Base-by-base conservation (phyloP, 1,284 basidiomycete species). In the Abortiporus biennis region DNA sequence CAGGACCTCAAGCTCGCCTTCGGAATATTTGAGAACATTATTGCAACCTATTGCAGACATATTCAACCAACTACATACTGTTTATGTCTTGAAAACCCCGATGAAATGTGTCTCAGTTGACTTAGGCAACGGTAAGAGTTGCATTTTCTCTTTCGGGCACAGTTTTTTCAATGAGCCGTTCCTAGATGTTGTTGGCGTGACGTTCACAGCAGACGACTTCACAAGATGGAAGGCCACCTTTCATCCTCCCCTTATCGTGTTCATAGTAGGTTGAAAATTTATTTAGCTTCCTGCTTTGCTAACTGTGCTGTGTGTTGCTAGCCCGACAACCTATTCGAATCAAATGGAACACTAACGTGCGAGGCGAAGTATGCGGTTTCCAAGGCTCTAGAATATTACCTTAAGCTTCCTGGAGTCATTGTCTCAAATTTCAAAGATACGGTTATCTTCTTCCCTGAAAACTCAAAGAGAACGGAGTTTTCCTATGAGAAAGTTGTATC, bases 351-450 rank as follows among this genome's bases (percentile, higher is more conserved):
- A n/a, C n/a, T n/a, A n/a, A n/a, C n/a, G n/a, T n/a, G n/a, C n/a
- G n/a, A n/a, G 19, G 23, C 27, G 16, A 15, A 27, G 23, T 40
- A 13, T 8, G 22, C 27, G 15, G 9, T 40, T 12, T 40, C n/a
- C 19, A 9, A 16, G 13, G 27, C 38, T 16, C 13, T 40, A 8
- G 25, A 40, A 13, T 19, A 30, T 12, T 13, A 25, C 27, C 30
- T 15, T n/a, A 37, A 13, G 23, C 27, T 29, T 29, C 9, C 27
- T 29, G 8, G 27, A n/a, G 22, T 42, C 31, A 35, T 42, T 21
- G 40, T 42, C n/a, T 36, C 40, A 20, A 31, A 42, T 17, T 35
- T 42, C 20, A 42, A 33, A 21, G 31, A 42, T 23, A 36, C 29
- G n/a, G 29, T 17, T 15, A 20, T 42, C 6, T 42, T 42, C 24